These are phyloP conservation scores for Cornus kousa DNA, from an alignment of 148 eudicot species.

Conservation along the genomic window DNA sequence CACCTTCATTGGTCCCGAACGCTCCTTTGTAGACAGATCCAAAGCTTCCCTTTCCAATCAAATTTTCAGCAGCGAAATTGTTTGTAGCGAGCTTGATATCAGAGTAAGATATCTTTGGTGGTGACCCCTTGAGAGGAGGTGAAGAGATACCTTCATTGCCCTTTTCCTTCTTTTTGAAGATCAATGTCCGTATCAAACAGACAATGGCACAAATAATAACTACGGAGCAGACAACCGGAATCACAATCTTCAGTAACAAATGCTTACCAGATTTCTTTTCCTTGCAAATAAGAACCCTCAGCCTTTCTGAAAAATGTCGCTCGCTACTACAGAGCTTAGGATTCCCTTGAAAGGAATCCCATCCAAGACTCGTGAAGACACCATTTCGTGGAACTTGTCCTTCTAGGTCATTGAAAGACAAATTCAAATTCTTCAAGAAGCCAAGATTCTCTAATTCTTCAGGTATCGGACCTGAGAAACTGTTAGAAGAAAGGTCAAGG, in stretches of 20 bases:
- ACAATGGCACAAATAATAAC: not conserved
- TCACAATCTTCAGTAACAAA: constrained; percentile 5
- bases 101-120: constrained; percentile 5
- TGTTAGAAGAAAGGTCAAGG: constrained; percentile 12
- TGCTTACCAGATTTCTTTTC: not conserved
- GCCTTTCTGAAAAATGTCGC: constrained; percentile 9
- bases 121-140: constrained; percentile 1
- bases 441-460: not conserved
- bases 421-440: not conserved
- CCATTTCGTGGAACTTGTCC: constrained; percentile 10
- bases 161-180: constrained; percentile 1
- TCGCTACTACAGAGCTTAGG: constrained; percentile 1
- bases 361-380: not conserved
- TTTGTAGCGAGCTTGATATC: constrained; percentile 9
- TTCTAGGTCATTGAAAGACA: constrained; percentile 17
- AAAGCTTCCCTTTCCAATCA: constrained; percentile 20
- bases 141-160: not conserved
- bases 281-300: constrained; percentile 1
- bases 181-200: constrained; percentile 1
- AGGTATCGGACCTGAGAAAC: constrained; percentile 16
- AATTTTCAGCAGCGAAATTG: constrained; percentile 3
- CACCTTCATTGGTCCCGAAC: not conserved
- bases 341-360: constrained; percentile 17
- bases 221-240: not conserved
- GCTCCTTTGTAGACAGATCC: constrained; percentile 16